A percentile compares a stretch with the other conserved stretches of the same genome.
These are phyloP conservation scores for Phylloporus arenicola DNA, from an alignment of 768 basidiomycete species.

Conservation along the genomic window DNA sequence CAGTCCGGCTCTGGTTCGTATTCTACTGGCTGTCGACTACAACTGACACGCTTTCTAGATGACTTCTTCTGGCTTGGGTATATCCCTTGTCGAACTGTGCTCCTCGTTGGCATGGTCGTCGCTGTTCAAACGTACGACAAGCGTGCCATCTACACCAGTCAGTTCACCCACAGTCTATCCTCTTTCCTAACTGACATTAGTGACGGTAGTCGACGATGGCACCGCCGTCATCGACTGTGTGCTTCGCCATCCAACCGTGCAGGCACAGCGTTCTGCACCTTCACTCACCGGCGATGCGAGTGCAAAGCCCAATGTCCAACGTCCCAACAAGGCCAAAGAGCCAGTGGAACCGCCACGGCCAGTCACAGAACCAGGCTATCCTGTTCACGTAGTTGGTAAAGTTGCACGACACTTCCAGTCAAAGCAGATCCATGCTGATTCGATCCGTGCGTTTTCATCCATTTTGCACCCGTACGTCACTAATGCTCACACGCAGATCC, in stretches of 20 bases:
- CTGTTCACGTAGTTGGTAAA: conserved; percentile 44
- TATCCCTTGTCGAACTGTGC: conserved; percentile 62
- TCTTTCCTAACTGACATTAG: not conserved
- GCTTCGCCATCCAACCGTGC: conserved; percentile 34
- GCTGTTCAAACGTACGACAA: conserved; percentile 57
- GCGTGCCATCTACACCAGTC: conserved; percentile 56
- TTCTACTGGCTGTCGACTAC: not conserved
- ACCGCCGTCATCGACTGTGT: conserved; percentile 67
- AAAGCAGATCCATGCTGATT: conserved; percentile 43
- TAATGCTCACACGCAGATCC: conserved; percentile 28
- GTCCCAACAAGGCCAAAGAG: conserved; percentile 4
- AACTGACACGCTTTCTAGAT: conserved; percentile 28
- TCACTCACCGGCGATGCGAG: conserved; percentile 4
- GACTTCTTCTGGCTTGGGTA: conserved; percentile 72
- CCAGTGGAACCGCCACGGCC: conserved; percentile 28
- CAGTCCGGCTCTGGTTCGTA: conserved; percentile 29
- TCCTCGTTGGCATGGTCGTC: conserved; percentile 59
- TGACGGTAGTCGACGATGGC: conserved; percentile 69
- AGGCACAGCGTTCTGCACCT: conserved; percentile 3
- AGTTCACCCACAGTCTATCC: not conserved
- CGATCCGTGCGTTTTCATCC: conserved; percentile 41
- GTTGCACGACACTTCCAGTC: conserved; percentile 37
- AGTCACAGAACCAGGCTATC: conserved; percentile 41
- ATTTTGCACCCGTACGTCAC: not conserved
- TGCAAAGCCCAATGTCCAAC: conserved; percentile 1